A percentile compares a stretch with the other conserved stretches of the same genome.
These are phyloP conservation scores for Daldinia decipiens DNA, from an alignment of 495 filamentous ascomycete genomes.

Conservation along the genomic window DNA sequence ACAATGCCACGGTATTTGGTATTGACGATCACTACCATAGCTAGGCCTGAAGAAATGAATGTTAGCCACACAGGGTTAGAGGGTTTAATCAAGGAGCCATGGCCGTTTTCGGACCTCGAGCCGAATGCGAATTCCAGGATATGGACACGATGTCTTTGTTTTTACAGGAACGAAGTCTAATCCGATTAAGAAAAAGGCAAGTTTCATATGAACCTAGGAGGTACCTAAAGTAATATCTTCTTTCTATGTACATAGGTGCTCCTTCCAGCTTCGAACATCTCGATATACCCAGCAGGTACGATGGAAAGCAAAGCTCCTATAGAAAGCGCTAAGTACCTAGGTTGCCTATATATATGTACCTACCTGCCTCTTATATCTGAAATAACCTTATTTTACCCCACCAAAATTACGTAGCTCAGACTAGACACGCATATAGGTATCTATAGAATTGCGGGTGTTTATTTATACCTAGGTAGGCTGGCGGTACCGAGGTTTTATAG, in stretches of 20 bases:
- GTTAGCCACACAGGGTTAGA: not conserved
- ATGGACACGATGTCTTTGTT: not conserved
- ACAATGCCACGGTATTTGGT: slow-evolving; percentile 1
- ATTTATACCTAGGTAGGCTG: not conserved
- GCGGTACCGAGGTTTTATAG: slow-evolving; percentile 28
- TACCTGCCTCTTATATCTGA: not conserved
- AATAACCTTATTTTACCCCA: slow-evolving; percentile 3
- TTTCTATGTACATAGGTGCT: not conserved
- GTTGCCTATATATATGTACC: no score
- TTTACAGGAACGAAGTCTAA: not conserved
- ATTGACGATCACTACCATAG: not conserved
- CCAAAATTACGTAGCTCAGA: not conserved
- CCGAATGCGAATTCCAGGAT: slow-evolving; percentile 3
- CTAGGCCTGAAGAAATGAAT: not conserved
- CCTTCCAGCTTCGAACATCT: not conserved
- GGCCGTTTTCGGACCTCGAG: slow-evolving; percentile 10
- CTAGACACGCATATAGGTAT: not conserved
- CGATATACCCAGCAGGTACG: not conserved
- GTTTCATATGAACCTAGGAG: not conserved
- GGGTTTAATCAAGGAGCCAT: not conserved
- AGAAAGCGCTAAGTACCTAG: not conserved
- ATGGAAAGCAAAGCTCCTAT: not conserved
- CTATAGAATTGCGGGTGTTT: not conserved
- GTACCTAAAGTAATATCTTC: not conserved
- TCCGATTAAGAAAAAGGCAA: not conserved